Conservation (phyloP, 1,139 yeast genomes). For the Diutina pseudorugosa region DNA sequence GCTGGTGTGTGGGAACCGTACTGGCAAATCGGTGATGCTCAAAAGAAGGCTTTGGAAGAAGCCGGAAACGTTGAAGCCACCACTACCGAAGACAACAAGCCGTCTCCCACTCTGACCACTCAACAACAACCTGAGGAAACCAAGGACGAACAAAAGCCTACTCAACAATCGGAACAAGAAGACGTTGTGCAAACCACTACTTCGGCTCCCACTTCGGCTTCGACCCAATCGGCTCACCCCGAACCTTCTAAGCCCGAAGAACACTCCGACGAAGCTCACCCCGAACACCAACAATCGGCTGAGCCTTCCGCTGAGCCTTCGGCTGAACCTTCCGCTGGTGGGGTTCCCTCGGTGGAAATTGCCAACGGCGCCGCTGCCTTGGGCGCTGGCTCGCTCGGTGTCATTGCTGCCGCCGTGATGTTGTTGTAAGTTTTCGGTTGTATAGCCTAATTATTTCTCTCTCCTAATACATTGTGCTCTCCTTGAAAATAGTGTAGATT, state of each 20-base stretch:
- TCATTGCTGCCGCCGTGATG: background rate
- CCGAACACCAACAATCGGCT: background rate
- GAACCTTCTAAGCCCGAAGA: background rate
- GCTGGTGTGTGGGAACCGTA: slow-evolving; percentile 4
- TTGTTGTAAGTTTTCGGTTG: background rate
- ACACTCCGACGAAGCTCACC: background rate
- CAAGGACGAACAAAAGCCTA: background rate
- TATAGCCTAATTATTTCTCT: background rate
- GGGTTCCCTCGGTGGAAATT: background rate
- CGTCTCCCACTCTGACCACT: background rate
- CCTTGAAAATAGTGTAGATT: background rate
- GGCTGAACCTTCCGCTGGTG: background rate
- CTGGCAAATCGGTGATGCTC: slow-evolving; percentile 1
- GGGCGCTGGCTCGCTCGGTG: slow-evolving; percentile 3
- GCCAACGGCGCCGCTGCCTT: slow-evolving; percentile 1
- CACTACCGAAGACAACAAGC: background rate
- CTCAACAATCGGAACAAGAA: background rate
- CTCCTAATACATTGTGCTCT: background rate
- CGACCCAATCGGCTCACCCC: background rate
- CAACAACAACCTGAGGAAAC: background rate
- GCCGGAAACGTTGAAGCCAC: background rate
- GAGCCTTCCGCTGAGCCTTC: too few species aligned
- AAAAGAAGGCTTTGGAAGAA: background rate
- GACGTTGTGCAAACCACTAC: background rate
- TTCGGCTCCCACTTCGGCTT: background rate